Evolutionary conservation across 495 filamentous ascomycete genomes (phyloP).

Genomic region (Aspergillus asperescens): DNA sequence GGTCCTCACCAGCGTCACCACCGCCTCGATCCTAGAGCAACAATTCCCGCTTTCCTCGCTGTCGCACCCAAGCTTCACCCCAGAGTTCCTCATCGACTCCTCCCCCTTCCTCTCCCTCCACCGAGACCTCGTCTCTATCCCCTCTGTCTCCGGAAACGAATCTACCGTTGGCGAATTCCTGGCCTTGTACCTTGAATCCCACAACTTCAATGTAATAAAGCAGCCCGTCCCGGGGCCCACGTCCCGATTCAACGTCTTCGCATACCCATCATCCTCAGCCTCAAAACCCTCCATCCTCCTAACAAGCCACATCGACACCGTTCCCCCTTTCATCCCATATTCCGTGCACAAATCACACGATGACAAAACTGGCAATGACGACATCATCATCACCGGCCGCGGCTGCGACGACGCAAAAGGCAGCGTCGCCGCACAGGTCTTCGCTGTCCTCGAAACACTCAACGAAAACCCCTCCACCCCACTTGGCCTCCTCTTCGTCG

Average conservation of each 20-base stretch:
- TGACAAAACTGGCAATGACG: conserved; percentile 27
- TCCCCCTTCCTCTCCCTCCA: conserved; percentile 69
- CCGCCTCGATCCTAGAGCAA: conserved; percentile 18
- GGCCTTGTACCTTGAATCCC: conserved; percentile 55
- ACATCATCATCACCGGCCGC: conserved; percentile 60
- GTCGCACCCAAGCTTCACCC: background rate
- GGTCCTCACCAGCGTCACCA: conserved; percentile 15
- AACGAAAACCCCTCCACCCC: conserved; percentile 32
- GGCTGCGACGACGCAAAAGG: conserved; percentile 89
- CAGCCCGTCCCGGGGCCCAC: conserved; percentile 42
- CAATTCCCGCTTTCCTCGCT: conserved; percentile 8
- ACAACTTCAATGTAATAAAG: conserved; percentile 62
- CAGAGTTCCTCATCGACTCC: conserved; percentile 30
- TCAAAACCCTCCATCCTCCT: conserved; percentile 60
- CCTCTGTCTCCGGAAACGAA: conserved; percentile 74
- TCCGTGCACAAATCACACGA: conserved; percentile 22
- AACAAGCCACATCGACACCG: conserved; percentile 68
- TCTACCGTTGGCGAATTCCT: conserved; percentile 63
- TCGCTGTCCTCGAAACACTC: conserved; percentile 60
- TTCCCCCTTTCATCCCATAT: conserved; percentile 62
- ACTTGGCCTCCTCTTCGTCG: conserved; percentile 78
- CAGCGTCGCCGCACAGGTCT: conserved; percentile 74
- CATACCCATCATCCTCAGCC: conserved; percentile 54
- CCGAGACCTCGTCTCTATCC: conserved; percentile 64
- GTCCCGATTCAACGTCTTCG: conserved; percentile 71